Base-by-base conservation (phyloP, 176 grass and related monocot genomes). In the Alopecurus myosuroides region DNA sequence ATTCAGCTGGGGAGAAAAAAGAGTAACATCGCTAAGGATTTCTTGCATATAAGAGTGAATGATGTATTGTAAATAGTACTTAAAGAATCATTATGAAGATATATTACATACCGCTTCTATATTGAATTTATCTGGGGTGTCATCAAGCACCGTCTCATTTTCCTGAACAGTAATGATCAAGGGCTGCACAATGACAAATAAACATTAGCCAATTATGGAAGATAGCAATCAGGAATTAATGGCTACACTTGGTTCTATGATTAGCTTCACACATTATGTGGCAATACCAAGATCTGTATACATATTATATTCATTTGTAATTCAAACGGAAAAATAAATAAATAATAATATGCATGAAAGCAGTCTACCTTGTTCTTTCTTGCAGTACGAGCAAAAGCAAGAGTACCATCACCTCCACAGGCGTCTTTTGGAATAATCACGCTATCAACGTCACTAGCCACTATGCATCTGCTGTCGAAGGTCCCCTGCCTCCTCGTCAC, bases 131-230 rank as follows among this genome's bases (percentile, higher is more conserved):
- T 98, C 87, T 29, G 96, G 88, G 63, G 87, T 95, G 76, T 98
- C 95, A 87, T 95, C 83, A 46, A 98, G 87, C 29, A 98, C 93
- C 35, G 96, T 98, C 71, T 98, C 89, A 84, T 95, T 98, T 90
- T 98, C 96, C 63, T 90, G 67, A 70, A 98, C 89, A 1, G 83
- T 86, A 87, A 98, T 90, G 83, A 98, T 93, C 72, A 98, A 90
- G 71, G 93, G 89, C 96, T 98, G 93, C 76, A 90, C 5, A 70
- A 42, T 70, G 3, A 8, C 4, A 41, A 42, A 74, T 87, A 56
- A 45, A 1, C 83, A 80, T 22, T 13, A 55, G 15, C 7, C 17
- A 30, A 76, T 4, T 76, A 49, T 80, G 53, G 1, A 42, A 57
- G 1, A 57, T 57, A 57, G 25, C 9, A 23, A 57, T n/a, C 23